phyloP scores from a whole-genome alignment of 202 grass and related monocot genomes.

The Carex arenaria region DNA sequence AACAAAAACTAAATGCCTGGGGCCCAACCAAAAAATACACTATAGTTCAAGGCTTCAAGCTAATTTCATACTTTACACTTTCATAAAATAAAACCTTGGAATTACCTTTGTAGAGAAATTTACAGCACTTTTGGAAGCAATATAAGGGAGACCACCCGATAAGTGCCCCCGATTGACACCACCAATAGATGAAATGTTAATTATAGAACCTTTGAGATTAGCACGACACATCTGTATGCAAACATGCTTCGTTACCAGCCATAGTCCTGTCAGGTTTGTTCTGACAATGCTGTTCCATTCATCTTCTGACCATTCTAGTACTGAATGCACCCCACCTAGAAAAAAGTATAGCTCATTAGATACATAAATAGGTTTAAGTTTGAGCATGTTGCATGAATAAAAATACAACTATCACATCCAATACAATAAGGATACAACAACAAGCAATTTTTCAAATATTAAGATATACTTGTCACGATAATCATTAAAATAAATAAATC shows the following conservation, averaged over 20 bases:
- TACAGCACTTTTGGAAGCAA: slow-evolving; percentile 61
- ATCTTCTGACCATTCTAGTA: slow-evolving; percentile 78
- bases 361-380: background rate
- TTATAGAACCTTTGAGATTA: slow-evolving; percentile 59
- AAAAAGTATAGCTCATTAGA: background rate
- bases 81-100: background rate
- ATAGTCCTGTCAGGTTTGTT: slow-evolving; percentile 77
- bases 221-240: slow-evolving; percentile 54
- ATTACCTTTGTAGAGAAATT: slow-evolving; percentile 60
- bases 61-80: background rate
- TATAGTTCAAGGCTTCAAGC: background rate
- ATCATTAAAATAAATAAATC: background rate
- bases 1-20: background rate
- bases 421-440: background rate
- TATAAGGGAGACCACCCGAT: slow-evolving; percentile 56
- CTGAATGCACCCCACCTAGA: slow-evolving; percentile 57
- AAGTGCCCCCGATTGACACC: slow-evolving; percentile 64
- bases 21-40: background rate
- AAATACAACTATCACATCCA: background rate
- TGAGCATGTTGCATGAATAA: background rate
- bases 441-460: background rate
- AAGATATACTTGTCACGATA: background rate
- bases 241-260: slow-evolving; percentile 73
- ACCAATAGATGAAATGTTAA: slow-evolving; percentile 71
- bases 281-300: slow-evolving; percentile 63